These are phyloP conservation scores for Pichia sp. DNA, from an alignment of 1,139 yeast genomes.

Conservation along the genomic window DNA sequence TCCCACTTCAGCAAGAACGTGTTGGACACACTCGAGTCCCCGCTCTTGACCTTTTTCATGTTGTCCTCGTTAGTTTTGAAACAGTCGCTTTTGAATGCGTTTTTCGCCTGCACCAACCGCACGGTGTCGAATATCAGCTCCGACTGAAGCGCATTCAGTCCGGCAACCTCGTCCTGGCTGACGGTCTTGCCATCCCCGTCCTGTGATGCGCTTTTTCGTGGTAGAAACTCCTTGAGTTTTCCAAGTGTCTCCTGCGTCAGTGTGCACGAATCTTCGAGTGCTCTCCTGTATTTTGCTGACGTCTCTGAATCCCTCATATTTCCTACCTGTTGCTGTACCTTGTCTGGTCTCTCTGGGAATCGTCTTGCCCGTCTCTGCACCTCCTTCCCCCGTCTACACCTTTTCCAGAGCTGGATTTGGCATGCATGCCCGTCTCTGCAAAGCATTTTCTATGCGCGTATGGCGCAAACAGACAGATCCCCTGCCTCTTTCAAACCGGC, in stretches of 20 bases:
- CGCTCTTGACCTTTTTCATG: conserved; percentile 17
- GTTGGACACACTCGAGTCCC: conserved; percentile 21
- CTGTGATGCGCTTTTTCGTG: not conserved
- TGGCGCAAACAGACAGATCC: not conserved
- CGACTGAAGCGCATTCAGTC: conserved; percentile 18
- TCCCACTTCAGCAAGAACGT: conserved; percentile 22
- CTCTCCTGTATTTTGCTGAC: conserved; percentile 10
- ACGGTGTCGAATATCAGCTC: conserved; percentile 23
- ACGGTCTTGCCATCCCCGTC: not conserved
- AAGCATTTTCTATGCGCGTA: not conserved
- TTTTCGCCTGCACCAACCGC: conserved; percentile 21
- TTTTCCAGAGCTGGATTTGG: no score
- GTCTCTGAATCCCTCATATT: conserved; percentile 5
- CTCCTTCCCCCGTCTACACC: not conserved
- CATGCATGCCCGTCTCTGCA: not conserved
- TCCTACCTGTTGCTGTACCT: not conserved
- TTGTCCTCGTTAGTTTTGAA: conserved; percentile 17
- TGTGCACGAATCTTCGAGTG: conserved; percentile 19
- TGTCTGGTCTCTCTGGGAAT: not conserved
- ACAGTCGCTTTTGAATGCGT: conserved; percentile 21
- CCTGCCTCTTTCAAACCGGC: not conserved
- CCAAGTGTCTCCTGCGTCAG: conserved; percentile 13
- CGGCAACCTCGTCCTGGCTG: not conserved
- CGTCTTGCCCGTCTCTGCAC: not conserved
- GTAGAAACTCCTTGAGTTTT: conserved; percentile 4